phyloP scores from a whole-genome alignment of 306 rosid genomes.

The Citrullus colocynthis region DNA sequence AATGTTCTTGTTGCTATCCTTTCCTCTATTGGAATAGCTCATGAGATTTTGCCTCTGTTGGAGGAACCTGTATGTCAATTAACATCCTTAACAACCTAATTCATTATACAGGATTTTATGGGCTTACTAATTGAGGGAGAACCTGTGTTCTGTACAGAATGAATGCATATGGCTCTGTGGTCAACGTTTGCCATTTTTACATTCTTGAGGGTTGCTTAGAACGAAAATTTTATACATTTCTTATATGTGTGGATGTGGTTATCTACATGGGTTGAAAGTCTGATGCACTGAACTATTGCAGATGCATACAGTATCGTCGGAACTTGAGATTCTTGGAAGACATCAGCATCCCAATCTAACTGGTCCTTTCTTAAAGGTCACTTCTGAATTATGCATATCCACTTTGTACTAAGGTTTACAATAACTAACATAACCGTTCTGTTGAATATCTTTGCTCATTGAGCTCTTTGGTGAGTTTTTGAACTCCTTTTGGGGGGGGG shows the following conservation, averaged over 20 bases:
- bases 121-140: neutral
- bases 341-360: conserved; percentile 84
- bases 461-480: neutral
- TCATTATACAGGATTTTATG: neutral
- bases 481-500: neutral
- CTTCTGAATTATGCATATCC: neutral
- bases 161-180: neutral
- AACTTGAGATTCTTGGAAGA: conserved; percentile 94
- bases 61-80: conserved; percentile 67
- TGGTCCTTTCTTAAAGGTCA: conserved; percentile 69
- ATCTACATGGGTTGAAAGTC: conserved; percentile 5
- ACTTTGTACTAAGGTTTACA: neutral
- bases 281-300: conserved; percentile 29
- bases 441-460: neutral
- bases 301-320: conserved; percentile 72
- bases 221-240: neutral
- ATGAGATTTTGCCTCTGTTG: conserved; percentile 74
- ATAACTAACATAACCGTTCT: neutral
- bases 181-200: neutral
- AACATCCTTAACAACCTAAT: neutral
- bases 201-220: neutral
- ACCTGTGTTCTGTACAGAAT: neutral
- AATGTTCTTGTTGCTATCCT: conserved; percentile 81
- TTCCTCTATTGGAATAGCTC: conserved; percentile 79
- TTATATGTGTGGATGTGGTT: neutral